phyloP scores from a whole-genome alignment of 768 basidiomycete genomes.

The Kwoniella heveanensis region DNA sequence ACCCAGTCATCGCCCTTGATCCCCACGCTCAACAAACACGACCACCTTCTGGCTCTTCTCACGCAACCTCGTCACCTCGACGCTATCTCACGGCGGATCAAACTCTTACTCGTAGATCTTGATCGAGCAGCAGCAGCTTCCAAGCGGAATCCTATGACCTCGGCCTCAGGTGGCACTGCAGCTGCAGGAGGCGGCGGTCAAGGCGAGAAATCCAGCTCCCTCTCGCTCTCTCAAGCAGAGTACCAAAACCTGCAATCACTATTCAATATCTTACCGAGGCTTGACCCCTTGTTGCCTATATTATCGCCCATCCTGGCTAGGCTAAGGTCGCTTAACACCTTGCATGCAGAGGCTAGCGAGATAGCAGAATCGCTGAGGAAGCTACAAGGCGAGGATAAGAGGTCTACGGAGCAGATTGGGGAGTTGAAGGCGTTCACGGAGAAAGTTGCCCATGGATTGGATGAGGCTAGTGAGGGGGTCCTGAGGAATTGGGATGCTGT shows the following conservation, averaged over 20 bases:
- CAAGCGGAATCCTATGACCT: constrained; percentile 48
- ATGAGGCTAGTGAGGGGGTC: constrained; percentile 72
- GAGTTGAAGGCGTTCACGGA: constrained; percentile 71
- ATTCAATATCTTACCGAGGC: constrained; percentile 56
- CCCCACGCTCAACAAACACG: constrained; percentile 76
- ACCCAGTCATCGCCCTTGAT: constrained; percentile 62
- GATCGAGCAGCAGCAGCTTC: constrained; percentile 69
- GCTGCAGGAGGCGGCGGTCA: neutral
- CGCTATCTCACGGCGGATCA: constrained; percentile 88
- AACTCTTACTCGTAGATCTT: constrained; percentile 86
- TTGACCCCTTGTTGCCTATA: constrained; percentile 59
- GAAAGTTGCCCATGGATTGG: constrained; percentile 74
- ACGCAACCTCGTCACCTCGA: constrained; percentile 96
- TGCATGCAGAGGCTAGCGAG: constrained; percentile 79
- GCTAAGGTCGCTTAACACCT: constrained; percentile 74
- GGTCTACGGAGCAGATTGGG: constrained; percentile 65
- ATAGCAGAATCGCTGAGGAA: constrained; percentile 69
- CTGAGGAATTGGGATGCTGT: constrained; percentile 65
- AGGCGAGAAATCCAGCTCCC: constrained; percentile 5
- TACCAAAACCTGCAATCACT: constrained; percentile 54
- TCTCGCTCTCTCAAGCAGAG: constrained; percentile 49
- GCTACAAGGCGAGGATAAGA: constrained; percentile 65
- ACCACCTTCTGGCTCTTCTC: constrained; percentile 79
- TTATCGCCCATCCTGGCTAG: constrained; percentile 81
- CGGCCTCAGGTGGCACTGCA: constrained; percentile 41